phyloP scores from a whole-genome alignment of 2,329 filamentous ascomycete species.

The Sarocladiaceae sp. region DNA sequence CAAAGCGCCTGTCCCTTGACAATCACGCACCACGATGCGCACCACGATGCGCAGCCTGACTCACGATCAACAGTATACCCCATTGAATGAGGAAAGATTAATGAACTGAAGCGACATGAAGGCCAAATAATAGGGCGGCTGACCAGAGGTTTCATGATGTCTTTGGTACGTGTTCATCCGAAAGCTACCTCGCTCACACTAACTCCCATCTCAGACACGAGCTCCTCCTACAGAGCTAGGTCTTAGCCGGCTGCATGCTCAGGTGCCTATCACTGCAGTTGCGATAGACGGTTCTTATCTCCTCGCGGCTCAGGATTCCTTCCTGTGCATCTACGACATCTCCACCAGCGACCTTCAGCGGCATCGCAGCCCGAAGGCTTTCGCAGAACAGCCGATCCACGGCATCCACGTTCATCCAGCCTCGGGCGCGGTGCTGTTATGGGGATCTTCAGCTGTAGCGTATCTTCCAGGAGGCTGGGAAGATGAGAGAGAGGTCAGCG shows the following conservation, averaged over 20 bases:
- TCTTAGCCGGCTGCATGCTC: constrained; percentile 11
- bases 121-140: too few relatives aligned
- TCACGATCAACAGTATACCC: too few relatives aligned
- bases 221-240: neutral
- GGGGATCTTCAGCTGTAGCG: constrained; percentile 62
- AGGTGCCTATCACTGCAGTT: constrained; percentile 55
- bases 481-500: constrained; percentile 24
- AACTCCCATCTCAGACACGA: neutral
- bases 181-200: neutral
- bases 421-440: constrained; percentile 45
- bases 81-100: neutral
- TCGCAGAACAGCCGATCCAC: constrained; percentile 61
- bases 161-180: neutral
- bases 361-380: constrained; percentile 24
- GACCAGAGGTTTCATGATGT: neutral
- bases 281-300: constrained; percentile 45
- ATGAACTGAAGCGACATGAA: neutral
- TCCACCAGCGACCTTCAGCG: constrained; percentile 28
- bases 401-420: constrained; percentile 50
- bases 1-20: too few relatives aligned
- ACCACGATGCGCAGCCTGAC: too few relatives aligned
- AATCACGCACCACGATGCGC: too few relatives aligned
- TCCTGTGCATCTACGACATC: constrained; percentile 47
- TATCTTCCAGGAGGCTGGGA: constrained; percentile 23
- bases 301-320: constrained; percentile 54